These are phyloP conservation scores for Chloris gayana DNA, from an alignment of 176 grass and related monocot species.

Conservation along the genomic window DNA sequence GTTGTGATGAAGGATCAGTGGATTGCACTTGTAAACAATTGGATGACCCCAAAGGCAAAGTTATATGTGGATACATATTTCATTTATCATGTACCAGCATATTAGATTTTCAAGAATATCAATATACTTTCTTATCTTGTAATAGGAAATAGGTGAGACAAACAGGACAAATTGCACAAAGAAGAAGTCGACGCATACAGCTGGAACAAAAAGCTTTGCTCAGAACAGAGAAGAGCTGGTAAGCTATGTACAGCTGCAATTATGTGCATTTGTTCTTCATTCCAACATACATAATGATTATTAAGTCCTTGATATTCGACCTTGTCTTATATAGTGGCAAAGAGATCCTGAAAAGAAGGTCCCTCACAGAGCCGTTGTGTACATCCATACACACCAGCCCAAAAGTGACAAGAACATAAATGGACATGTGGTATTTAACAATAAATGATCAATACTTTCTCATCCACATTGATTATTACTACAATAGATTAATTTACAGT, in stretches of 20 bases:
- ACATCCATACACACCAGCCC: not conserved
- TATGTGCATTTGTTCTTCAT: not conserved
- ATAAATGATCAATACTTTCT: not conserved
- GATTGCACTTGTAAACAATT: not conserved
- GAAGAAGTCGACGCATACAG: not conserved
- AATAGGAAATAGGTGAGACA: not conserved
- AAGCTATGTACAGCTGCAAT: not conserved
- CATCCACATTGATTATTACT: not conserved
- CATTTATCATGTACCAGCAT: not conserved
- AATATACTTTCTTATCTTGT: not conserved
- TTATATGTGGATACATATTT: not conserved
- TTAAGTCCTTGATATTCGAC: not conserved
- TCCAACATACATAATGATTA: not conserved
- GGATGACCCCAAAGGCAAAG: not conserved
- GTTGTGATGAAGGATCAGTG: not conserved
- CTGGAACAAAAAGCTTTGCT: not conserved
- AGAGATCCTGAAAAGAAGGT: not conserved
- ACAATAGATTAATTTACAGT: not conserved
- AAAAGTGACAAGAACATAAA: not conserved
- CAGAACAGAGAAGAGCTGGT: not conserved
- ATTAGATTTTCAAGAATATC: not conserved
- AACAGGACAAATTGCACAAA: not conserved
- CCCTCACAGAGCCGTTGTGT: not conserved
- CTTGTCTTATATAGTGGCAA: not conserved
- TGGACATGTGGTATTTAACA: conserved; percentile 2